A percentile compares a stretch with the other conserved stretches of the same genome.
These are phyloP conservation scores for Calendula officinalis DNA, from an alignment of 129 eudicot genomes.

Conservation along the genomic window DNA sequence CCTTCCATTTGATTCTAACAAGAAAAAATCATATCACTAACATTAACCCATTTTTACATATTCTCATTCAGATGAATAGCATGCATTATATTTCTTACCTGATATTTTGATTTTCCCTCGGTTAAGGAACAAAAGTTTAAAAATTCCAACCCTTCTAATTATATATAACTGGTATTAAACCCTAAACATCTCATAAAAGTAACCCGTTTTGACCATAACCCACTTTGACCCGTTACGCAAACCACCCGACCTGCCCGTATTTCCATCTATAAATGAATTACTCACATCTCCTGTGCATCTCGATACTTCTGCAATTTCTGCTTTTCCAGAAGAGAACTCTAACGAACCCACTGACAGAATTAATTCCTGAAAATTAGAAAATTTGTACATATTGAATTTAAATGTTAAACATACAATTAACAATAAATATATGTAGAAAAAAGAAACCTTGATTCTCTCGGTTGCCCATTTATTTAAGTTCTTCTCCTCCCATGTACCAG, in stretches of 20 bases:
- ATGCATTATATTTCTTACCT: no score
- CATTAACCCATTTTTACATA: no score
- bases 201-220: neutral
- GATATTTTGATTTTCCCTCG: no score
- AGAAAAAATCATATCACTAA: no score
- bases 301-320: conserved; percentile 72
- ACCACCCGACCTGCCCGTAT: neutral
- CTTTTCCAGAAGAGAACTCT: conserved; percentile 75
- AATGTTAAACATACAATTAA: neutral
- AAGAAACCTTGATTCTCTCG: conserved; percentile 69
- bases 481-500: conserved; percentile 97
- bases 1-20: no score
- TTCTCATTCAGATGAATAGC: no score
- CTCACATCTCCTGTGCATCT: conserved; percentile 87
- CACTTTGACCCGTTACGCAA: neutral
- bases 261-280: conserved; percentile 19
- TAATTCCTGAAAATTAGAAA: conserved; percentile 53
- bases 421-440: neutral
- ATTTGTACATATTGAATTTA: neutral
- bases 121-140: no score
- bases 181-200: neutral
- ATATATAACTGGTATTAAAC: no score
- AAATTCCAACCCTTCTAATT: no score
- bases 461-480: conserved; percentile 80
- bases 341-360: conserved; percentile 53